Evolutionary conservation across 306 rosid genomes (phyloP).

Genomic region (Luffa aegyptiaca): DNA sequence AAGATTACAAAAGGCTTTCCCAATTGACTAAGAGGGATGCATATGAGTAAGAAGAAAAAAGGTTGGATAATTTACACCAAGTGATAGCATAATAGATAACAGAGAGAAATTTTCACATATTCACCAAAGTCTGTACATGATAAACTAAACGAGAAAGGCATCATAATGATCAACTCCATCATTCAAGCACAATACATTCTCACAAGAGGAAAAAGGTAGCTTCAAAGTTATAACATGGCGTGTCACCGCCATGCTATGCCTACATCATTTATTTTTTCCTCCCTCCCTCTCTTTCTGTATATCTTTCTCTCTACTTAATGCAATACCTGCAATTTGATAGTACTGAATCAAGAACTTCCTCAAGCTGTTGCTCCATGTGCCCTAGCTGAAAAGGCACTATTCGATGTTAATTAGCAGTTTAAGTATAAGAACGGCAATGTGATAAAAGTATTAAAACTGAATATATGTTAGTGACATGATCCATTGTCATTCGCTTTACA

Average conservation of each 20-base stretch:
- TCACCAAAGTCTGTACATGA: not conserved
- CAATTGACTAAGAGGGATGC: too few relatives aligned
- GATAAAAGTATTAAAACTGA: not conserved
- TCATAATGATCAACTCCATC: not conserved
- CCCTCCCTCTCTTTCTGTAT: not conserved
- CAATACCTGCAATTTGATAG: constrained; percentile 57
- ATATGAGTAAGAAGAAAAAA: too few relatives aligned
- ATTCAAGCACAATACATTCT: not conserved
- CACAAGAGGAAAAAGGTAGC: not conserved
- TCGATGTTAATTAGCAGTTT: not conserved
- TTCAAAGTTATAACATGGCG: not conserved
- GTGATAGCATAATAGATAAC: not conserved
- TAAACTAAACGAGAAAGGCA: not conserved
- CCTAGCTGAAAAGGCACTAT: constrained; percentile 37
- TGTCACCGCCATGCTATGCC: not conserved
- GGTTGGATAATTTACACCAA: too few relatives aligned
- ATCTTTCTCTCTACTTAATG: not conserved
- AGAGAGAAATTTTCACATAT: not conserved
- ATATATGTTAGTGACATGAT: not conserved
- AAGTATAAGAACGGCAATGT: not conserved
- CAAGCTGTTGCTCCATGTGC: constrained; percentile 69
- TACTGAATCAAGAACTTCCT: constrained; percentile 52
- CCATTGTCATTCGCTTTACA: not conserved
- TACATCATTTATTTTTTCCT: not conserved
- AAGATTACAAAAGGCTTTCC: too few relatives aligned